Conservation (phyloP, 805 yeast genomes). For the Saccharomycopsis guyanensis region DNA sequence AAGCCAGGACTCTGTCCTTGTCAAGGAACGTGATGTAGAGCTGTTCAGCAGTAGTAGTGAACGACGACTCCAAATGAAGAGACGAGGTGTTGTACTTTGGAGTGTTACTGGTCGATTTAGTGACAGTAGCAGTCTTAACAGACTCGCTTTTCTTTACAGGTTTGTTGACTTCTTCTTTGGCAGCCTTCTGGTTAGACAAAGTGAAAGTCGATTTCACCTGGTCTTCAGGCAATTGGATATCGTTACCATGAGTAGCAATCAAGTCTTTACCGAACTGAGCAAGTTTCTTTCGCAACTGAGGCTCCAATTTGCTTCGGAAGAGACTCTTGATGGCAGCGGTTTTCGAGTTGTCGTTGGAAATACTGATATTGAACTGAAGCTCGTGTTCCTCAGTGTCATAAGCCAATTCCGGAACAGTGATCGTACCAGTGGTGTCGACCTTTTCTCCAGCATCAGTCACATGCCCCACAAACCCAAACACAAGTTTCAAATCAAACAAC, state of each 20-base stretch:
- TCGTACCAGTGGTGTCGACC: constrained; percentile 49
- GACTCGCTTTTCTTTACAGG: constrained; percentile 4
- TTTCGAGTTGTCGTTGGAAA: constrained; percentile 44
- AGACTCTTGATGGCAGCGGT: constrained; percentile 40
- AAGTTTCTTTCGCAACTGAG: constrained; percentile 56
- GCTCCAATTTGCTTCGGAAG: constrained; percentile 52
- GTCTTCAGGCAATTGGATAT: constrained; percentile 73
- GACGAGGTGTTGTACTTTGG: constrained; percentile 78
- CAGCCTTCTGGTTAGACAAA: constrained; percentile 36
- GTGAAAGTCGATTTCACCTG: constrained; percentile 55
- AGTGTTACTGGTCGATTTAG: constrained; percentile 24
- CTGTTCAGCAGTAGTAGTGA: constrained; percentile 85
- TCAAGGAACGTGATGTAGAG: constrained; percentile 70
- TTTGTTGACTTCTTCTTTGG: constrained; percentile 15
- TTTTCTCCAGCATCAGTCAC: constrained; percentile 19
- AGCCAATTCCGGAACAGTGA: constrained; percentile 85
- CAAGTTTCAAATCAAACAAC: constrained; percentile 71
- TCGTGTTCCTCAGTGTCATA: constrained; percentile 85
- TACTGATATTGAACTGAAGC: constrained; percentile 71
- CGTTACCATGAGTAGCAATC: constrained; percentile 68
- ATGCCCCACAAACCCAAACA: constrained; percentile 48
- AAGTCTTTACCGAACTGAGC: constrained; percentile 69
- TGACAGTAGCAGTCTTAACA: constrained; percentile 14
- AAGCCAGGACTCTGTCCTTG: constrained; percentile 73
- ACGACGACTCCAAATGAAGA: constrained; percentile 66